Evolutionary conservation across 192 early-diverging fungal genomes (phyloP), one percentile per base, ranked within the genome.

Genomic region (Coemansia sp.): DNA sequence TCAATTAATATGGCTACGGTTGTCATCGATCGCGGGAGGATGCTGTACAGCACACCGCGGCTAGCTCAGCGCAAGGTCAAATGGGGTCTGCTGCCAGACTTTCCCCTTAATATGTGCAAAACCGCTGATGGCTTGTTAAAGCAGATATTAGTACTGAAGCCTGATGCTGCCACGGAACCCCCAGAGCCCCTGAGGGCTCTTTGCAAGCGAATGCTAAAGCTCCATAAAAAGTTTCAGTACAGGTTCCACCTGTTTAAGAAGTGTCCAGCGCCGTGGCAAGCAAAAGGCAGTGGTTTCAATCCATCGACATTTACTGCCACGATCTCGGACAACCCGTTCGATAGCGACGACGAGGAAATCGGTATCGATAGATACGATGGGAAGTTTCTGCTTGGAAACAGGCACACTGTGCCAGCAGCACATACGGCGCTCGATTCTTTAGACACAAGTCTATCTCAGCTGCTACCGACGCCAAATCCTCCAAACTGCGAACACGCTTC

Each of bases 221-320:
- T 77, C 33, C 76, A 84, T 56, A 33, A 52, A 20, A 65, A 62
- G 33, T 85, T 82, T 39, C 76, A 79, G 40, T 82, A 69, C 55
- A 65, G 72, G 16, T 58, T 71, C 28, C 76, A 83, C 34, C 55
- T 86, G 45, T 83, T 78, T 23, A 61, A 66, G 42, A 49, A 67
- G 37, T 86, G 85, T 28, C 81, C 84, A 5, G 84, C 83, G 4
- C 66, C 77, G 37, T 81, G 78, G 81, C 81, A 83, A 63, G 35
- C 4, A 15, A 57, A 61, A 31, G 79, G 69, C 64, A 71, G 58
- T 43, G 20, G 39, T 4, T 30, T 51, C 58, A n/a, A 28, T 0
- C 25, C 29, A n/a, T 20, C 53, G 39, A 26, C 12, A 9, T 57
- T 34, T 46, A 21, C 49, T 28, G 48, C 20, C 40, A 58, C 40